Percentiles rank a stretch among this genome's conserved stretches.
Conservation (phyloP, 805 yeast species). For the Candida piceae region DNA sequence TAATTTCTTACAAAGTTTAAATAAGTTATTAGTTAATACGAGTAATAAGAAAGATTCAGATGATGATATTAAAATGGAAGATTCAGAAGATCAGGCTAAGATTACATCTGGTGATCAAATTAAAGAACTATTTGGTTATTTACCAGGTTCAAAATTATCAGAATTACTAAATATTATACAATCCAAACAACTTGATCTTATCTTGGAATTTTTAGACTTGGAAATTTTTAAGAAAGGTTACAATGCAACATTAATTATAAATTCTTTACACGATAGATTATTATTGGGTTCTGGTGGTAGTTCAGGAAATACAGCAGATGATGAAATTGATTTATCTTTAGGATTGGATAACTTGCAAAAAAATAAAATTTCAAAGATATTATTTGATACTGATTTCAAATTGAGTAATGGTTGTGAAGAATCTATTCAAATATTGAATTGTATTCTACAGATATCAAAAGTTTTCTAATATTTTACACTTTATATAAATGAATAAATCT, state of each 20-base stretch:
- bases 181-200: slow-evolving; percentile 18
- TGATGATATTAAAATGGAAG: slow-evolving; percentile 31
- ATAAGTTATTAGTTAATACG: slow-evolving; percentile 40
- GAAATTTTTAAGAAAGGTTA: slow-evolving; percentile 30
- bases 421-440: slow-evolving; percentile 70
- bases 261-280: slow-evolving; percentile 29
- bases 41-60: slow-evolving; percentile 13
- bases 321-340: slow-evolving; percentile 35
- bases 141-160: slow-evolving; percentile 20
- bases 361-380: slow-evolving; percentile 53
- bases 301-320: slow-evolving; percentile 21
- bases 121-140: slow-evolving; percentile 31
- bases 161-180: slow-evolving; percentile 17
- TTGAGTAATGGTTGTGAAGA: slow-evolving; percentile 87
- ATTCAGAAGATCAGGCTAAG: slow-evolving; percentile 2
- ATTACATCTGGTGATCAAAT: slow-evolving; percentile 12
- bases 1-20: slow-evolving; percentile 81
- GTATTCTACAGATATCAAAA: slow-evolving; percentile 48
- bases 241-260: slow-evolving; percentile 26
- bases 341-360: slow-evolving; percentile 59
- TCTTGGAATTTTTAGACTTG: slow-evolving; percentile 22
- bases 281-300: slow-evolving; percentile 17
- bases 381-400: slow-evolving; percentile 72
- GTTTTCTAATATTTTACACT: slow-evolving; percentile 23
- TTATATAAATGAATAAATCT: too few species aligned